Evolutionary conservation across 1,284 basidiomycete species (phyloP).

Genomic region (Boletus hoseneyae): DNA sequence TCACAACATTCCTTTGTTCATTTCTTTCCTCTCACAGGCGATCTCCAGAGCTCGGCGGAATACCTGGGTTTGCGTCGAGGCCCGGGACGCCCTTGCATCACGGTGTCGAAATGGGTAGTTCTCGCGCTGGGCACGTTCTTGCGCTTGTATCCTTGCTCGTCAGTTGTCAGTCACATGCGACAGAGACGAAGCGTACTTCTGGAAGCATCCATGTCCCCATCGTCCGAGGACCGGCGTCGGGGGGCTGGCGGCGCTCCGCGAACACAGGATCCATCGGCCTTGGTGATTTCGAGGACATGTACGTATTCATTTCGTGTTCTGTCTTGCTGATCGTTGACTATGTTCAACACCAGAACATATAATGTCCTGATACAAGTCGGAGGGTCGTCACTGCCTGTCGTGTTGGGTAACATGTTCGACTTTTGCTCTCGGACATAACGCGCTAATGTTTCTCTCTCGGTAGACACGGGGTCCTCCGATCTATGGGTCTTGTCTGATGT

Average conservation of each 20-base stretch:
- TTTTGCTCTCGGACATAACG: background rate
- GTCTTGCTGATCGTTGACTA: conserved; percentile 3
- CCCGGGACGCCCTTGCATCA: no score
- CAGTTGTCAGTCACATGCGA: conserved; percentile 1
- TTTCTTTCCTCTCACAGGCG: background rate
- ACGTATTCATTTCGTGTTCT: conserved; percentile 17
- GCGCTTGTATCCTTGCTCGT: conserved; percentile 9
- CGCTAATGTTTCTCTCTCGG: conserved; percentile 6
- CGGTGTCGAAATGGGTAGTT: conserved; percentile 11
- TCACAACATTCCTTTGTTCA: background rate
- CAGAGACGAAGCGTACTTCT: conserved; percentile 1
- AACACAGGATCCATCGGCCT: conserved; percentile 26
- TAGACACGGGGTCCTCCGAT: conserved; percentile 58
- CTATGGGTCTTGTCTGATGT: conserved; percentile 52
- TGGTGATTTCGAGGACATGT: conserved; percentile 48
- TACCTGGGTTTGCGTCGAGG: background rate
- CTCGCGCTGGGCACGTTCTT: conserved; percentile 7
- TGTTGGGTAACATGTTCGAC: conserved; percentile 38
- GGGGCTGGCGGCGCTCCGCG: conserved; percentile 14
- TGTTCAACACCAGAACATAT: conserved; percentile 38
- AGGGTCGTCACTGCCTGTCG: conserved; percentile 37
- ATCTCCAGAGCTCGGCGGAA: background rate
- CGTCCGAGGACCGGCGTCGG: conserved; percentile 5
- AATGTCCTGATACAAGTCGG: conserved; percentile 45
- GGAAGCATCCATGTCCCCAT: conserved; percentile 29